Base-by-base conservation (phyloP, 2,329 filamentous ascomycete species). In the Orbilia blumenaviensis region DNA sequence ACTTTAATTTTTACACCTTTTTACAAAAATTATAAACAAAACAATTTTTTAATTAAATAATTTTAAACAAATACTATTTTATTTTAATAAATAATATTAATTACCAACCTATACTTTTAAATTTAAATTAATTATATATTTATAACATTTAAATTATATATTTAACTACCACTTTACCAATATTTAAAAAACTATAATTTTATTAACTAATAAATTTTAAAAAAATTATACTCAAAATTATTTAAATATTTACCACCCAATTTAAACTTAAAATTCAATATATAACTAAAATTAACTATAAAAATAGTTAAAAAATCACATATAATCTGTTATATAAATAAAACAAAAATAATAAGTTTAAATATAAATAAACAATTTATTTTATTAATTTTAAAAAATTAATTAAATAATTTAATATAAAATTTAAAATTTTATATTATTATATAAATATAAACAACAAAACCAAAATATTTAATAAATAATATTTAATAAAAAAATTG, bases 261-360 rank as follows among this genome's bases (percentile, higher is more conserved):
- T 63, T 63, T 7, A 63, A 63, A 23, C 41, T 63, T 21, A 46
- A 63, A 46, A 48, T 63, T 46, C 16, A 63, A 44, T 44, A 9
- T 12, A 44, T 3, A 7, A 23, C 8, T 7, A 9, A 7, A 1
- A 9, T n/a, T 9, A 44, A 12, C 10, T 44, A n/a, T 14, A 41
- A 44, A 44, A 7, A 44, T 6, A 44, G 6, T 23, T n/a, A 16
- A 23, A 8, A 14, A 12, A 44, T 7, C 18, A 21, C 8, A 3
- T n/a, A 18, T 16, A n/a, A 14, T 16, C 38, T 44, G 6, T n/a
- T n/a, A n/a, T n/a, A 23, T 1, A 1, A 23, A 44, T 3, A 21
- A 9, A 9, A 2, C n/a, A 23, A 48, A 25, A 25, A 18, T 9
- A 3, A 29, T 6, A 6, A 29, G n/a, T 25, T 1, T 2, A 23